Evolutionary conservation across 768 basidiomycete species (phyloP), one percentile per base, ranked within the genome.

Genomic region (Infundibulicybe gibba): DNA sequence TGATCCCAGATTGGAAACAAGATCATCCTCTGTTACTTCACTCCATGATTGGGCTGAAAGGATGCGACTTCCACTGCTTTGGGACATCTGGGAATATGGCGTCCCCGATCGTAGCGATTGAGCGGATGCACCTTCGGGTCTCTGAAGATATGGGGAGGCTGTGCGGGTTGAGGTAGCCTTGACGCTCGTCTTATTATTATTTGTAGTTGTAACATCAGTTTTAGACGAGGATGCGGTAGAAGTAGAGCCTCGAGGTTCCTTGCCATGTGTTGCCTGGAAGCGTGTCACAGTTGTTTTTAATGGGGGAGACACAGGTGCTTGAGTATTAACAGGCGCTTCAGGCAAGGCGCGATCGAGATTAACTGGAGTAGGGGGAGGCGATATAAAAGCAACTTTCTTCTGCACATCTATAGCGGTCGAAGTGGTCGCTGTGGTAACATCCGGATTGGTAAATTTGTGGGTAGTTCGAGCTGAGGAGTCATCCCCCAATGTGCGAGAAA

Each of bases 11-110:
- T 97, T 92, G 39, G 85, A 84, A 15, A 97, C 90, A 37, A 97
- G 80, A 65, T 97, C 94, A 47, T 90, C 92, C 62, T 94, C 93
- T 9, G 94, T 91, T 52, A 86, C 87, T 62, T 95, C 90, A 59
- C 91, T 94, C 94, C 94, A 97, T 15, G 87, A 90, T 51, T 80
- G 67, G 1, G 85, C 87, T 25, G 87, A 79, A 34, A 90, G 72
- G 48, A 93, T 89, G 37, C 85, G 80, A 51, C 81, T 86, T 44
- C 81, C 81, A 45, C 80, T 77, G 12, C 67, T 70, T 41, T 74
- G 74, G 9, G 84, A 87, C 79, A 85, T 83, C 53, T 85, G 80
- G 31, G 87, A 90, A 61, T 87, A 91, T 0, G 90, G 90, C 2
- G 88, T 91, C 13, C 74, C 78, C 11, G 90, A 91, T 44, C 90